phyloP scores from a whole-genome alignment of 192 early-diverging fungal species.

The Backusella westeae region DNA sequence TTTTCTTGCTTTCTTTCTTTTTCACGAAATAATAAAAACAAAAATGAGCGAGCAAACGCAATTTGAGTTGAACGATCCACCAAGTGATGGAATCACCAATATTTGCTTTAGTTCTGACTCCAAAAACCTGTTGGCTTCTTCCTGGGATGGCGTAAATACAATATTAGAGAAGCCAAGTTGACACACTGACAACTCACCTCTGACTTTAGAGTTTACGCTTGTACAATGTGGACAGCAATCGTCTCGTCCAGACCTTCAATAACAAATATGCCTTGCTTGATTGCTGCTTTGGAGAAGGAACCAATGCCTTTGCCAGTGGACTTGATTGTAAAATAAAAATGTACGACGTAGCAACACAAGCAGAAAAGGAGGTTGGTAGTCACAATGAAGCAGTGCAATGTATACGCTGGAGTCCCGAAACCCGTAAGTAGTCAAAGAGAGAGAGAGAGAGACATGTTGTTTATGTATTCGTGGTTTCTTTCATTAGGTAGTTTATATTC shows the following conservation, averaged over 20 bases:
- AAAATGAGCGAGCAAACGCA: constrained; percentile 23
- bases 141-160: constrained; percentile 84
- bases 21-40: neutral
- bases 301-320: constrained; percentile 69
- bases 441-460: neutral
- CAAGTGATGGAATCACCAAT: constrained; percentile 81
- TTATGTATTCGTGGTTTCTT: neutral
- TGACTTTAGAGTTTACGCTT: constrained; percentile 66
- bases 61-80: constrained; percentile 78
- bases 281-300: constrained; percentile 63
- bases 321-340: constrained; percentile 65
- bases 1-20: neutral
- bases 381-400: constrained; percentile 80
- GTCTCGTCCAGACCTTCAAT: constrained; percentile 49
- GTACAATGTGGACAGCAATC: constrained; percentile 74
- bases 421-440: constrained; percentile 32
- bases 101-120: constrained; percentile 72
- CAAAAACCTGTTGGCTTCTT: constrained; percentile 69
- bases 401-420: constrained; percentile 56
- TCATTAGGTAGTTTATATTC: constrained; percentile 66
- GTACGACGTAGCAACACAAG: constrained; percentile 65
- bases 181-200: neutral
- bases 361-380: constrained; percentile 60
- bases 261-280: constrained; percentile 78
- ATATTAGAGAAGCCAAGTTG: neutral